A percentile compares a stretch with the other conserved stretches of the same genome.
Evolutionary conservation across 768 basidiomycete species (phyloP).

Genomic region (Trametes cinnabarina): DNA sequence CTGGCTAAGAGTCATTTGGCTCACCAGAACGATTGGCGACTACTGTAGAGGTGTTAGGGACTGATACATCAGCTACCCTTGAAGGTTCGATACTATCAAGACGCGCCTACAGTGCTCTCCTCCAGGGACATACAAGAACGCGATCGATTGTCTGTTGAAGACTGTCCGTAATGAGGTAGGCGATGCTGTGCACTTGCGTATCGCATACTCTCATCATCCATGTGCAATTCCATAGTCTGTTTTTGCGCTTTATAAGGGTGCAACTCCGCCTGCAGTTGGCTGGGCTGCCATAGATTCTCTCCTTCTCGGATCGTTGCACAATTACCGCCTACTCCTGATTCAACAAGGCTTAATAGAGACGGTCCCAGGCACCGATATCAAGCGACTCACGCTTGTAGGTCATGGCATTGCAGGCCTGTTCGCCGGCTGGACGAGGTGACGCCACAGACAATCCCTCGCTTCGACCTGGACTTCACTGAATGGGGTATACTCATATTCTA

Average conservation of each 20-base stretch:
- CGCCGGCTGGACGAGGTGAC: slow-evolving; percentile 67
- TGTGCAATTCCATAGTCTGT: slow-evolving; percentile 41
- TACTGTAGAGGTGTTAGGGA: too few species aligned
- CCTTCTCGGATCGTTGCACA: slow-evolving; percentile 66
- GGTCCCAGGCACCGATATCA: slow-evolving; percentile 40
- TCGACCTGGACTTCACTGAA: too few species aligned
- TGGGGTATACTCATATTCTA: slow-evolving; percentile 24
- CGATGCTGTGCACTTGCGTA: slow-evolving; percentile 19
- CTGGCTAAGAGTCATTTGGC: neutral
- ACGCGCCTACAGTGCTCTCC: slow-evolving; percentile 70
- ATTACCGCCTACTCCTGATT: slow-evolving; percentile 63
- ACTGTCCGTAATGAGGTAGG: slow-evolving; percentile 69
- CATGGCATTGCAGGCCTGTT: slow-evolving; percentile 67
- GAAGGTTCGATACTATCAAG: slow-evolving; percentile 73
- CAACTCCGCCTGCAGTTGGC: slow-evolving; percentile 67
- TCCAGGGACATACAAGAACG: slow-evolving; percentile 59
- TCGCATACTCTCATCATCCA: neutral
- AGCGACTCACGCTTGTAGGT: slow-evolving; percentile 58
- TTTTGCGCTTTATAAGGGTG: slow-evolving; percentile 71
- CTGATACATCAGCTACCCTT: too few species aligned
- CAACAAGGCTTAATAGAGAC: slow-evolving; percentile 53
- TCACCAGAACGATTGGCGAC: too few species aligned
- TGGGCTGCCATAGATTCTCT: slow-evolving; percentile 75
- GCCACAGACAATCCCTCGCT: neutral
- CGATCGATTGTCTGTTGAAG: slow-evolving; percentile 56